Conservation (phyloP, 2,329 filamentous ascomycete genomes). For the Fusarium marasasianum region DNA sequence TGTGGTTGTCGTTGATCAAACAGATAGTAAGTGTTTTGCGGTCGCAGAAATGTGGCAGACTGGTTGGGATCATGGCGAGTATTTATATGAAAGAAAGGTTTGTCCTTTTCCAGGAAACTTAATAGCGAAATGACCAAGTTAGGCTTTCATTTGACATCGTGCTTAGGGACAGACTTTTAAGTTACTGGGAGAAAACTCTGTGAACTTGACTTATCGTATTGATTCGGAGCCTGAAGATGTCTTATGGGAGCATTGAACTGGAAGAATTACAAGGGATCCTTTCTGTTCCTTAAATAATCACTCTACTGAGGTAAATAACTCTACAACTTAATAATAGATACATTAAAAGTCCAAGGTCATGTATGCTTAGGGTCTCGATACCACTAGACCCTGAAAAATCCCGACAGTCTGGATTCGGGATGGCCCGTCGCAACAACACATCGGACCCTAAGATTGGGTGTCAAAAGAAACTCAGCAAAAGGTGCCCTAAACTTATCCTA, state of each 20-base stretch:
- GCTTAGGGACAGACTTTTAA: not conserved
- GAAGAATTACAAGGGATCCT: not conserved
- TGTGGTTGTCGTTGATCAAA: not conserved
- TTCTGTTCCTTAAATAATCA: not conserved
- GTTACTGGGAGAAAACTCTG: not conserved
- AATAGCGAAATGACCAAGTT: not conserved
- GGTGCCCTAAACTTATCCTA: too few species aligned
- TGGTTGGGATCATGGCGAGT: not conserved
- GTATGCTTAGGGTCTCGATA: too few species aligned
- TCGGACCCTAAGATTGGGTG: too few species aligned
- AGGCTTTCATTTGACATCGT: not conserved
- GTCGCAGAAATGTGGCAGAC: not conserved
- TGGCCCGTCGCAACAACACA: not conserved
- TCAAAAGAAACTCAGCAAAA: too few species aligned
- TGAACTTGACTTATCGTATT: not conserved
- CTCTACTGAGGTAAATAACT: too few species aligned
- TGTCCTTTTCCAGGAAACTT: rapidly evolving
- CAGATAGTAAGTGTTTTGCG: not conserved
- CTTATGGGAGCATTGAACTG: not conserved
- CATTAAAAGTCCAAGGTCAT: not conserved
- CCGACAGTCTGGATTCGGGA: not conserved
- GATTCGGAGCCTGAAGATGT: not conserved
- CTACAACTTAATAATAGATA: not conserved
- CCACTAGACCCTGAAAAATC: not conserved
- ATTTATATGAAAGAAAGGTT: not conserved